Evolutionary conservation across 495 filamentous ascomycete species (phyloP), one percentile per base, ranked within the genome.

Genomic region (Trypethelium eluteriae): DNA sequence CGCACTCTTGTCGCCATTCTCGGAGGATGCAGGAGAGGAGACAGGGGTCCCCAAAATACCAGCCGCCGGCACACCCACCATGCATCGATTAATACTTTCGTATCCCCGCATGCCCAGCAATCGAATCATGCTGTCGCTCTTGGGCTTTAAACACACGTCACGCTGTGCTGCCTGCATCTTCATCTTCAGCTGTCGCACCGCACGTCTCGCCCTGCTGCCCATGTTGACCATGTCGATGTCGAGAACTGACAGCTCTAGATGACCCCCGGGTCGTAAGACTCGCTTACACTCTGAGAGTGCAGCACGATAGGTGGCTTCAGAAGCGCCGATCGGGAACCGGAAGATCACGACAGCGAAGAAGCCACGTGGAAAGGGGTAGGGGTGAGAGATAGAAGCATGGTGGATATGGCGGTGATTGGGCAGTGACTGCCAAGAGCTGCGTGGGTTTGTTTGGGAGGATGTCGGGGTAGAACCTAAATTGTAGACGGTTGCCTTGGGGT

Each of bases 221-320:
- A 79, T 79, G 63, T 78, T 78, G 25, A 75, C 67, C 2, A 78
- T 70, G 67, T 79, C 77, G 18, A 79, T 66, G 49, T 79, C 77
- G 10, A 79, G 74, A 5, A 75, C 73, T 12, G 65, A 68, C 44
- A 78, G 65, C 66, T 79, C 94, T 34, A 99, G 81, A 70, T 92
- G 93, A 2, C 94, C 94, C 10, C 91, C 92, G 0, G 93, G 89
- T 66, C 91, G 88, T 3, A 99, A 82, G 9, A 98, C 94, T 3
- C 94, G 88, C 70, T 91, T 92, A 71, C 91, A 90, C 78, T 99
- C 93, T 0, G 87, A 88, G 41, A 97, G 80, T 53, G 93, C 85
- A 69, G 90, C 88, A 67, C 86, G 84, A 74, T 92, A 91, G n/a
- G 89, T 82, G 0, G 78, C 70, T 66, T 95, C 90, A 0, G 91